Evolutionary conservation across 2,329 filamentous ascomycete species (phyloP), one percentile per base, ranked within the genome.

Genomic region (Aspergillus neoniger): DNA sequence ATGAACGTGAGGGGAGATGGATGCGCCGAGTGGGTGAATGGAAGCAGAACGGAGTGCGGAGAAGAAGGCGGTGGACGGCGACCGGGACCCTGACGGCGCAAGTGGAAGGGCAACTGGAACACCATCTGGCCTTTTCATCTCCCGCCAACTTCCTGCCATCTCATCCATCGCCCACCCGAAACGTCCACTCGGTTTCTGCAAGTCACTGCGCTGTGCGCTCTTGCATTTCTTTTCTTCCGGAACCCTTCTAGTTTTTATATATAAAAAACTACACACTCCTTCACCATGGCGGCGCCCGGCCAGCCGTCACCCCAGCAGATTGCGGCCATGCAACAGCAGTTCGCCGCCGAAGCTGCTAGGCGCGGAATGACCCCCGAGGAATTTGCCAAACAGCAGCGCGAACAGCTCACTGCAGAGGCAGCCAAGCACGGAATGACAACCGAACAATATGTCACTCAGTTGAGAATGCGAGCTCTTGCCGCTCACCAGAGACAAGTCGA

Each of bases 361-460:
- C 86, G 88, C 65, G 93, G 93, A 74, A 88, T 98, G 85, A 87
- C 89, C 6, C 88, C 95, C 0, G 91, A 89, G 48, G 84, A 96
- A 77, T 96, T 96, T 74, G 85, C 96, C 71, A 87, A 89, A 78
- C 76, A 80, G 69, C 79, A 82, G 67, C 76, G 79, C 30, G 77
- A 81, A 65, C 76, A 80, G 55, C 70, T 82, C 52, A 71, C 75
- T 48, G 72, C 76, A 23, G 80, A 81, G 59, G 80, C 80, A 19
- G 74, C 82, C 74, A 80, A 86, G 82, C 79, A 77, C 41, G 76
- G 79, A 51, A 70, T 83, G 67, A 80, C 83, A 68, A 80, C 81
- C 49, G 82, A 83, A 61, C 80, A 82, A 68, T 82, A 80, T 62
- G 70, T 81, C 52, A 67, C 73, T 51, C 75, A 80, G 65, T 68